Percentiles rank a stretch among this genome's conserved stretches.
phyloP scores from a whole-genome alignment of 2,329 filamentous ascomycete genomes.

The Cadophora malorum region DNA sequence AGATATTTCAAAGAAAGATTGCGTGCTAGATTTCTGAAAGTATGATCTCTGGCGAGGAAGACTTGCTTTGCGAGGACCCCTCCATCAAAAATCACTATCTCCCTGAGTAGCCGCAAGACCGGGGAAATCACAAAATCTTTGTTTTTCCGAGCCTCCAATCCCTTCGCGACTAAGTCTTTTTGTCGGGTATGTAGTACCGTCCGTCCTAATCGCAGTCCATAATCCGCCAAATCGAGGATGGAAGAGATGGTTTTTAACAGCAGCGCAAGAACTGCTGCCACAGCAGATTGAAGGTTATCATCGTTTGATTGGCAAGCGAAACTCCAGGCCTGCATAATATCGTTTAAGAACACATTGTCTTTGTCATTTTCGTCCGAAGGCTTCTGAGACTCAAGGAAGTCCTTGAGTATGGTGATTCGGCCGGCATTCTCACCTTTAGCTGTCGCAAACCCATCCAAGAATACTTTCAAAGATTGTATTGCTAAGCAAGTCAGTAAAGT shows the following conservation, averaged over 20 bases:
- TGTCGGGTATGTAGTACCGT: slow-evolving; percentile 83
- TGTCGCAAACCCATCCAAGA: slow-evolving; percentile 70
- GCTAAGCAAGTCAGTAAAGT: slow-evolving; percentile 50
- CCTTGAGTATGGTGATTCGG: slow-evolving; percentile 66
- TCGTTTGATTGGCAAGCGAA: slow-evolving; percentile 81
- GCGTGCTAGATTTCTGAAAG: slow-evolving; percentile 78
- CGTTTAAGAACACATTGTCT: slow-evolving; percentile 70
- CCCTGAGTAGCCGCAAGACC: slow-evolving; percentile 82
- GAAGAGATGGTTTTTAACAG: slow-evolving; percentile 80
- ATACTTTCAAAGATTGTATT: slow-evolving; percentile 71
- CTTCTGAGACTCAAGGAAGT: slow-evolving; percentile 68
- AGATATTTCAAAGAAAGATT: slow-evolving; percentile 76
- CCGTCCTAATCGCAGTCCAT: slow-evolving; percentile 80
- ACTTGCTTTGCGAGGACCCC: slow-evolving; percentile 79
- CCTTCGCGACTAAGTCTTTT: slow-evolving; percentile 79
- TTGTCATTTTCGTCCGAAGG: slow-evolving; percentile 59
- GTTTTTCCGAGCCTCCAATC: slow-evolving; percentile 78
- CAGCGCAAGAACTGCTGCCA: slow-evolving; percentile 81
- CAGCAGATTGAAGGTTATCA: slow-evolving; percentile 79
- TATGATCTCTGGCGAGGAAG: slow-evolving; percentile 78
- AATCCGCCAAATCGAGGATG: slow-evolving; percentile 74
- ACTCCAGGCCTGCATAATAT: slow-evolving; percentile 88
- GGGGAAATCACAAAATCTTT: slow-evolving; percentile 92
- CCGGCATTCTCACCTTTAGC: slow-evolving; percentile 55
- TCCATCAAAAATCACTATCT: slow-evolving; percentile 85